Base-by-base conservation (phyloP, 108 stramenopile genomes). In the Skeletonema costatum region DNA sequence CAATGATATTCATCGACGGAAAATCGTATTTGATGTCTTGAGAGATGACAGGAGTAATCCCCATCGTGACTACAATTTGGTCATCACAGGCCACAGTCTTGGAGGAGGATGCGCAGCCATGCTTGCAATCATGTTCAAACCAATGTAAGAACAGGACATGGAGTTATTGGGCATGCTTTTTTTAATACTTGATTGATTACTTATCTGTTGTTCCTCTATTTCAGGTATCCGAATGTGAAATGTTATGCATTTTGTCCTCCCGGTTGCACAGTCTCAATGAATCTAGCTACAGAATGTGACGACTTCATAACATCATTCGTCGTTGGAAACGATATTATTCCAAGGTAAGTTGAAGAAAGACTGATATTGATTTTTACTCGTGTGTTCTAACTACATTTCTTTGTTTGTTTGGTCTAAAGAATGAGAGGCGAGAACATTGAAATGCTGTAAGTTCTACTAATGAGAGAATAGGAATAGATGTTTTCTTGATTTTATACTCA, bases 201-300 rank as follows among this genome's bases (percentile, higher is more conserved):
- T 46, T 16, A 46, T 46, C 44, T 46, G 16, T 46, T 46, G 44
- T n/a, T 46, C 11, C 2, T 46, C 44, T n/a, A 46, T 46, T 46
- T 46, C 44, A 46, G 44, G 44, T 75, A 75, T 44, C 58, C 56
- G 7, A 25, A 33, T 25, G 17, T 76, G 19, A 42, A 61, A 25
- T 76, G 75, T 32, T 71, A 71, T 38, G 75, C 75, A 25, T 76
- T 62, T 35, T 71, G 75, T 39, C 75, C 75, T 71, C 75, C 75
- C 12, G 75, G 75, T 31, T 76, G 75, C 25, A 42, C 41, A 14
- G 60, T 76, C n/a, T 71, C 70, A 32, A 59, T 39, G 70, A 60
- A 71, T 17, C 13, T 71, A 35, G 75, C 75, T 32, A 21, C 36
- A 10, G 69, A 76, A 71, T 76, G 75, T 59, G 50, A 63, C 30